These are phyloP conservation scores for Phoenix roebelenii DNA, from an alignment of 176 grass and related monocot genomes.

Conservation along the genomic window DNA sequence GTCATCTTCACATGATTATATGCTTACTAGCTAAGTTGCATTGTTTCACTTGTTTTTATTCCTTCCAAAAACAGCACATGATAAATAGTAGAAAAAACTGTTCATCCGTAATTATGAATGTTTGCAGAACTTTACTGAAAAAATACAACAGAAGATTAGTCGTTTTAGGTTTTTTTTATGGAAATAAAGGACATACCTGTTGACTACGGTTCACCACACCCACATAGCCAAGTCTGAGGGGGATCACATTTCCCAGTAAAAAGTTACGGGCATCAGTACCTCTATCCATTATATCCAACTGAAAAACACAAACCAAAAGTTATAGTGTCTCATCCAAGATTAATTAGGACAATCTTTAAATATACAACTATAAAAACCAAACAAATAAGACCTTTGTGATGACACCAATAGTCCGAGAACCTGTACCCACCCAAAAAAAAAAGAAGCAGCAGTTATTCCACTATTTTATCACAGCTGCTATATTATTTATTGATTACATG, in stretches of 20 bases:
- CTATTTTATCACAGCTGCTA: no score
- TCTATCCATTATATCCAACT: conserved; percentile 99
- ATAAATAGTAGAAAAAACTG: no score
- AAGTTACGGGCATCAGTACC: conserved; percentile 96
- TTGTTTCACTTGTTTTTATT: no score
- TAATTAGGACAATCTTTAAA: background rate
- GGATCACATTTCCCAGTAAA: conserved; percentile 93
- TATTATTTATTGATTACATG: no score
- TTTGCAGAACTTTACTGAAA: no score
- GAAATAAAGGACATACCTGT: conserved; percentile 38
- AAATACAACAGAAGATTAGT: no score
- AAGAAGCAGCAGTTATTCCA: no score
- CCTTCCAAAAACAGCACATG: no score
- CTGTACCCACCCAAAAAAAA: conserved; percentile 23
- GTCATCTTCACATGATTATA: no score
- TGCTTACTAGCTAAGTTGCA: no score
- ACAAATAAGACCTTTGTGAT: conserved; percentile 77
- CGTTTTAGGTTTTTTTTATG: background rate
- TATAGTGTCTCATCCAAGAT: conserved; percentile 3
- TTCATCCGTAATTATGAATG: no score
- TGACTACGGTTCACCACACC: conserved; percentile 89
- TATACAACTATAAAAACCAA: conserved; percentile 7
- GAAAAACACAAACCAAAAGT: conserved; percentile 23
- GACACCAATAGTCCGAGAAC: conserved; percentile 96
- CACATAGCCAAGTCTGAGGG: conserved; percentile 82